Evolutionary conservation across 1,139 yeast species (phyloP), one percentile per base, ranked within the genome.

Genomic region (Blastobotrys proliferans): DNA sequence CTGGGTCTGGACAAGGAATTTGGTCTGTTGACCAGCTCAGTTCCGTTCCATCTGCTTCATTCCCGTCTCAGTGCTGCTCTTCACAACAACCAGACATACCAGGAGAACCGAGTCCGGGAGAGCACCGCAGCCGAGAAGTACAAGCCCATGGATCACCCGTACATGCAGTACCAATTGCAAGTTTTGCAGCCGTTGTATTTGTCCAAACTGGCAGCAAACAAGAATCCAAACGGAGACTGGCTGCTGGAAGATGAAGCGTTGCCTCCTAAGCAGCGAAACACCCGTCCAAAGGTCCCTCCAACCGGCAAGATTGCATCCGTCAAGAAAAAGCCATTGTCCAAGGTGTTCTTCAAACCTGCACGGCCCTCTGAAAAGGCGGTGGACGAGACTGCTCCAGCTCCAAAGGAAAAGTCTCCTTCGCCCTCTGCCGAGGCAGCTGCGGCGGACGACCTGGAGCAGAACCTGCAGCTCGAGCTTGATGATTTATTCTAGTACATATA

Each of bases 1-100:
- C 71, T 94, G 38, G 98, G 98, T 0, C 70, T 94, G 50, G 98
- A 92, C 57, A 85, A 83, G 57, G 99, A 94, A 61, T 83, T 86
- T 62, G 90, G 94, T n/a, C 69, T 90, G 62, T 67, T 90, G 44
- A 83, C 92, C 25, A 75, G 88, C 4, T 78, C 95, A 0, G 88
- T 94, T 28, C 98, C 99, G 1, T 70, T 94, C 38, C 95, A 92
- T 62, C 68, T 94, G 43, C 68, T 94, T 34, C 97, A 90, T 55
- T 83, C 94, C 22, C 76, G 84, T 49, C 70, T 87, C 34, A 79
- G 79, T 45, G 51, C 56, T n/a, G 48, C 54, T 17, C 41, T 38
- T 40, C n/a, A n/a, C n/a, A n/a, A n/a, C n/a, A 47, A 50, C 48
- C 36, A 33, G 22, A 19, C 25, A 9, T 35, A 26, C 13, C 18